Evolutionary conservation across 768 basidiomycete species (phyloP).

Genomic region (Favolaschia claudopus): DNA sequence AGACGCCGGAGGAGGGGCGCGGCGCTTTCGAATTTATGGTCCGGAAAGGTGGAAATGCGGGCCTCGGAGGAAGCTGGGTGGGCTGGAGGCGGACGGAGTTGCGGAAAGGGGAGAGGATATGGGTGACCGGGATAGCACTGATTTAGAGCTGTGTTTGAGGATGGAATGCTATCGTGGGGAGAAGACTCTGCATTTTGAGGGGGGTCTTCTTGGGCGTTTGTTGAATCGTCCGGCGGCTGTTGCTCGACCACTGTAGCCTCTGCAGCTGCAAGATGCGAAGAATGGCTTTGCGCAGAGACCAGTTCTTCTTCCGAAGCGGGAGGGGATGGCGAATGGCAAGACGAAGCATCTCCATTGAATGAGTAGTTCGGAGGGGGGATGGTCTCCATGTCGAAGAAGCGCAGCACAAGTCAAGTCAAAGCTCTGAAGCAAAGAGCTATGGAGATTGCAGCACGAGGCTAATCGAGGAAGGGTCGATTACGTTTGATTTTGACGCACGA

Average conservation of each 20-base stretch:
- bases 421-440: not conserved
- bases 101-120: conserved; percentile 3
- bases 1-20: conserved; percentile 8
- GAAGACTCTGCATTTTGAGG: too few species aligned
- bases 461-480: too few species aligned
- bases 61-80: conserved; percentile 6
- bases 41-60: conserved; percentile 14
- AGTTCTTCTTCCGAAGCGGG: conserved; percentile 22
- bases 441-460: not conserved
- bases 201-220: too few species aligned
- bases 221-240: not conserved
- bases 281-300: conserved; percentile 16
- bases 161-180: not conserved
- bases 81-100: conserved; percentile 9
- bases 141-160: not conserved
- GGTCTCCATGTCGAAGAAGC: not conserved
- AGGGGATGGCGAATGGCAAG: conserved; percentile 10
- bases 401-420: not conserved
- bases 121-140: not conserved
- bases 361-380: conserved; percentile 25
- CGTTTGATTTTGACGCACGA: too few species aligned
- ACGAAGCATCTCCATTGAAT: conserved; percentile 12
- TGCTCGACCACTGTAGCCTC: not conserved
- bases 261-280: not conserved
- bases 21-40: conserved; percentile 14